Conservation (phyloP, 164 flowering plant species). For the Malania oleifera region DNA sequence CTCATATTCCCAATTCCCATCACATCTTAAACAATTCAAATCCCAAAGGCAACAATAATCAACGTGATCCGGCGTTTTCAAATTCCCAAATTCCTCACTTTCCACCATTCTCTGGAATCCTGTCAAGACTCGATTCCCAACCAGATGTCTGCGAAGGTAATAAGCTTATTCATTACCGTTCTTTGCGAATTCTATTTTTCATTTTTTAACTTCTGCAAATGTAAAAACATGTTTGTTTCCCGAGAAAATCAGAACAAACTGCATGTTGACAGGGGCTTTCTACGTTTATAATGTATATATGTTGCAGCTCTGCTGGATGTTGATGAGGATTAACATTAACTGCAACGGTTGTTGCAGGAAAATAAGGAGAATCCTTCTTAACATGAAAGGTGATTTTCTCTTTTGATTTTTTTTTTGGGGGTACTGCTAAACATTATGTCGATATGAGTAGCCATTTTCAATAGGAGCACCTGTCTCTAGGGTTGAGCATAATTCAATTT, state of each 20-base stretch:
- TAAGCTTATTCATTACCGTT: background rate
- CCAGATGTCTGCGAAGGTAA: conserved; percentile 40
- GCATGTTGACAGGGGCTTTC: too few relatives aligned
- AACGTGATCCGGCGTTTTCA: too few relatives aligned
- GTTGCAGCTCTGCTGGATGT: conserved; percentile 55
- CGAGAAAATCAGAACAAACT: too few relatives aligned
- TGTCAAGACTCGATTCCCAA: too few relatives aligned
- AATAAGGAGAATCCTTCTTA: conserved; percentile 56
- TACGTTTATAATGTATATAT: background rate
- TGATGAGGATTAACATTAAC: conserved; percentile 62
- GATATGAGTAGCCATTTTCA: too few relatives aligned
- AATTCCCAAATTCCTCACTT: background rate
- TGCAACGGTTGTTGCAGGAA: conserved; percentile 72
- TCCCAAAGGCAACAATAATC: too few relatives aligned
- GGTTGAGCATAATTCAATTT: too few relatives aligned
- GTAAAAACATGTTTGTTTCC: too few relatives aligned
- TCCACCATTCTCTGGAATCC: background rate
- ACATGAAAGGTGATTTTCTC: conserved; percentile 54
- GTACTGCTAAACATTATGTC: too few relatives aligned
- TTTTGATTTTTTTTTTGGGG: background rate
- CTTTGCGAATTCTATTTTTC: background rate
- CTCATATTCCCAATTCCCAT: background rate
- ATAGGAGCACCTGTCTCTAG: too few relatives aligned
- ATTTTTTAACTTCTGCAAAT: too few relatives aligned
- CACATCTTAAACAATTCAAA: conserved; percentile 9